These are phyloP conservation scores for Geranomyces michiganensis DNA, from an alignment of 192 early-diverging fungal species.

Conservation along the genomic window DNA sequence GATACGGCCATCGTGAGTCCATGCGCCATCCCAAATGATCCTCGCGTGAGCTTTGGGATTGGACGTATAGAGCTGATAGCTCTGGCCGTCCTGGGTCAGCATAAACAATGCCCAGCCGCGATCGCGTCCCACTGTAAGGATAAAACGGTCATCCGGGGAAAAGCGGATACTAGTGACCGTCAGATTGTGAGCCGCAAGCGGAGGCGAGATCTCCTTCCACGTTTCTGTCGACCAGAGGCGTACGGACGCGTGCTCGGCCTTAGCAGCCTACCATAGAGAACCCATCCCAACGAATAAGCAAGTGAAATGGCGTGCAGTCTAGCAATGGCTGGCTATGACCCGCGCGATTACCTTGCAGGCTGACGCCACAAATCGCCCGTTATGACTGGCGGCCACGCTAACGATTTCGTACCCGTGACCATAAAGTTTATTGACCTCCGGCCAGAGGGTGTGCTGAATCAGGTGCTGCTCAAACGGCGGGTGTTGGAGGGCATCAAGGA, in stretches of 20 bases:
- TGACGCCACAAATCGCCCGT: constrained; percentile 74
- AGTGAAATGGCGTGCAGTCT: constrained; percentile 5
- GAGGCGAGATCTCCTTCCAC: constrained; percentile 66
- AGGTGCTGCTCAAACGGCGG: constrained; percentile 92
- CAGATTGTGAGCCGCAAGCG: constrained; percentile 71
- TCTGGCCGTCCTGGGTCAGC: constrained; percentile 31
- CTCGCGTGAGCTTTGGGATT: constrained; percentile 84
- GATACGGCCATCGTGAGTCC: constrained; percentile 73
- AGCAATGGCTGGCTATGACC: neutral
- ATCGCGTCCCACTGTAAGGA: constrained; percentile 86
- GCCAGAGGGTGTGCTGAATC: constrained; percentile 90
- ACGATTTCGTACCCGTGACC: constrained; percentile 96
- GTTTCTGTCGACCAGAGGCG: constrained; percentile 68
- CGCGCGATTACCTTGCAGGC: constrained; percentile 63
- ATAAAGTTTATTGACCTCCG: constrained; percentile 94
- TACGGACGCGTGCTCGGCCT: constrained; percentile 72
- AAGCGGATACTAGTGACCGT: constrained; percentile 85
- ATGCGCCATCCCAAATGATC: constrained; percentile 91
- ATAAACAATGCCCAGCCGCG: constrained; percentile 85
- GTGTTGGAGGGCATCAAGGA: constrained; percentile 28
- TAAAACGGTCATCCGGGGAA: constrained; percentile 69
- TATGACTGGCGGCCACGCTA: constrained; percentile 70
- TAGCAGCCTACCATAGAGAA: constrained; percentile 51
- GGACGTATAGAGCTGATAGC: constrained; percentile 58
- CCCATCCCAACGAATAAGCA: neutral